These are phyloP conservation scores for Coprinellus micaceus DNA, from an alignment of 768 basidiomycete species.

Conservation along the genomic window DNA sequence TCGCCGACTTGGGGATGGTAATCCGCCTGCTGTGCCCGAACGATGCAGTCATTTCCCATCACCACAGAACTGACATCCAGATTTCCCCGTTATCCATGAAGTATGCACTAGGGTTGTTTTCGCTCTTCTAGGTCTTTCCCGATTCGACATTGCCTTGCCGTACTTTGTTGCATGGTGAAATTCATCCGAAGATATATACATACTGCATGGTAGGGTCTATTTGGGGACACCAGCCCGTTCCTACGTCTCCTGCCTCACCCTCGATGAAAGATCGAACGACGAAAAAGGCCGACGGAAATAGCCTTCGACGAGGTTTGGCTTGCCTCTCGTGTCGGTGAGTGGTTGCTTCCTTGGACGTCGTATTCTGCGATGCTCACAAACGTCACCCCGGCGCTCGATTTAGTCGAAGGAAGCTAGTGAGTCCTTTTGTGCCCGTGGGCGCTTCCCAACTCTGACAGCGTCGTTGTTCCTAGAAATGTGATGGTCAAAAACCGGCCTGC, in stretches of 20 bases:
- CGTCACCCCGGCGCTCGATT: neutral
- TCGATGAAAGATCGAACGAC: neutral
- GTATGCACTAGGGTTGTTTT: too few species aligned
- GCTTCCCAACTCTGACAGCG: neutral
- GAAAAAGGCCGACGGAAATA: neutral
- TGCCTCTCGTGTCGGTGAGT: conserved; percentile 44
- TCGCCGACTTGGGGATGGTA: too few species aligned
- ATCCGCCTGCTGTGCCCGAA: too few species aligned
- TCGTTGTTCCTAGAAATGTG: conserved; percentile 49
- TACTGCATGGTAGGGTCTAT: neutral
- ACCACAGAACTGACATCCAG: too few species aligned
- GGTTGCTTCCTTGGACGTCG: neutral
- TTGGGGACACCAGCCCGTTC: neutral
- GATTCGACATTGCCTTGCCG: neutral
- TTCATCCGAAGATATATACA: neutral
- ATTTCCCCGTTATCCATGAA: too few species aligned
- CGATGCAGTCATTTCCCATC: too few species aligned
- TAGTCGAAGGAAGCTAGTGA: conserved; percentile 44
- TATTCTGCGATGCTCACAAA: conserved; percentile 1
- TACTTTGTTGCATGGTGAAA: neutral
- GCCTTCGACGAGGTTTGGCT: conserved; percentile 39
- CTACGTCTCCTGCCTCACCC: neutral
- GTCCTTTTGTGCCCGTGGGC: conserved; percentile 9
- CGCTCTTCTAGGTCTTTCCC: neutral
- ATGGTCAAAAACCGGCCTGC: conserved; percentile 54